Evolutionary conservation across 371 early-diverging fungal genomes (phyloP).

Genomic region (Mucor sp.): DNA sequence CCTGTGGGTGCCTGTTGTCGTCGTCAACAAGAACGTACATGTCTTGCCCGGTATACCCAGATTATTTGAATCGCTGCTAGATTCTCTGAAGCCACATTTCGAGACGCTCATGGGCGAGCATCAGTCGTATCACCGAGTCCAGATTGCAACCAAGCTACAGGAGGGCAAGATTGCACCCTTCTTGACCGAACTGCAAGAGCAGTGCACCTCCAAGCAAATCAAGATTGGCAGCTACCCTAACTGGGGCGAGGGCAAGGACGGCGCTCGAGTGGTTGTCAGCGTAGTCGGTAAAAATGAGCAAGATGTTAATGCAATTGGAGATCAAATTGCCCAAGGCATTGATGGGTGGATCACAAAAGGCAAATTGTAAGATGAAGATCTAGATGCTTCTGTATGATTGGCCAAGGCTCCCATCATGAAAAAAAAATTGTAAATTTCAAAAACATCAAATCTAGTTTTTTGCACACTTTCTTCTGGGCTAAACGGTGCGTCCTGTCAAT

Average conservation of each 20-base stretch:
- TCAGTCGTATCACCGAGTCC: constrained; percentile 46
- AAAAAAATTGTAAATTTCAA: not conserved
- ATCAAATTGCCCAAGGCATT: constrained; percentile 18
- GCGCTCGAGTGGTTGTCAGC: constrained; percentile 50
- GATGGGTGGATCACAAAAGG: constrained; percentile 21
- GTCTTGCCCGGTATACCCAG: constrained; percentile 76
- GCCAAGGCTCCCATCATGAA: not conserved
- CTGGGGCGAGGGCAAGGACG: constrained; percentile 44
- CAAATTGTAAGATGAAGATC: constrained; percentile 5
- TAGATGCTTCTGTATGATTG: constrained; percentile 3
- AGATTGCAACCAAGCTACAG: constrained; percentile 54
- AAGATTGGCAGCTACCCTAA: constrained; percentile 75
- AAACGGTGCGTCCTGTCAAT: not conserved
- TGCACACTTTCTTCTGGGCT: not conserved
- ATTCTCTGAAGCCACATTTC: constrained; percentile 35
- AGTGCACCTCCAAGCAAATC: constrained; percentile 37
- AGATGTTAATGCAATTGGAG: constrained; percentile 24
- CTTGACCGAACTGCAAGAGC: constrained; percentile 51
- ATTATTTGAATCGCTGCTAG: constrained; percentile 59
- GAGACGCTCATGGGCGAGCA: constrained; percentile 17
- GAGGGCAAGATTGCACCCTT: constrained; percentile 63
- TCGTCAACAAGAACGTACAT: constrained; percentile 66
- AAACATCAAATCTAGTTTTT: not conserved
- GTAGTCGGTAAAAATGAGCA: constrained; percentile 51
- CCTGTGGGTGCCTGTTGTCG: constrained; percentile 76